Evolutionary conservation across 23 red algal species (phyloP), one percentile per base, ranked within the genome.

Genomic region (Gracilaria domingensis): DNA sequence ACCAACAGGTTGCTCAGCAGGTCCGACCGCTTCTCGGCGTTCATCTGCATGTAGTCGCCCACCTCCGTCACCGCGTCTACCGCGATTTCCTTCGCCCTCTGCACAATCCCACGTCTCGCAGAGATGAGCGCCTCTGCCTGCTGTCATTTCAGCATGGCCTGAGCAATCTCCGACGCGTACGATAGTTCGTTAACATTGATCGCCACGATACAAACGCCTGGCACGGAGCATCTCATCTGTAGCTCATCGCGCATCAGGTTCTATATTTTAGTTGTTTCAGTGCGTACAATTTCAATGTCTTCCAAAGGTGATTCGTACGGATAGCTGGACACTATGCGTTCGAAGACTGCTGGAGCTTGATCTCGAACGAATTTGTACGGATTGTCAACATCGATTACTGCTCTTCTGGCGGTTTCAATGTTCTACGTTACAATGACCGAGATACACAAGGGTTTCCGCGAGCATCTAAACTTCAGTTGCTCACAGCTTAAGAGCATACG

Each of bases 91-190:
- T 76, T 58, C 5, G 91, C 91, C 12, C 83, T 83, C 18, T 56
- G 23, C 0, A 94, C 91, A 88, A 94, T 71, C 16, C 21, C 78
- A 26, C 66, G 23, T 26, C 91, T 54, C 42, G 91, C 91, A 9
- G 69, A 48, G 14, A 88, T 80, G 2, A 94, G 42, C 14, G 91
- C 91, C 39, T 94, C 82, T 16, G 91, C 91, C 75, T 94, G 91
- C 77, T 88, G 91, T 20, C 90, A 0, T n/a, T n/a, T n/a, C n/a
- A n/a, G n/a, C n/a, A n/a, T n/a, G n/a, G n/a, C n/a, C n/a, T n/a
- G n/a, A n/a, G 90, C 90, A 75, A 93, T 93, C 49, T 93, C 90
- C 35, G 90, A 80, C 5, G 90, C 90, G 20, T 93, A 93, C 2
- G 49, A 66, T 7, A 93, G 69, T 59, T 93, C 90, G 59, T 93